Evolutionary conservation across 495 filamentous ascomycete species (phyloP).

Genomic region (Schizothecium vesticola): DNA sequence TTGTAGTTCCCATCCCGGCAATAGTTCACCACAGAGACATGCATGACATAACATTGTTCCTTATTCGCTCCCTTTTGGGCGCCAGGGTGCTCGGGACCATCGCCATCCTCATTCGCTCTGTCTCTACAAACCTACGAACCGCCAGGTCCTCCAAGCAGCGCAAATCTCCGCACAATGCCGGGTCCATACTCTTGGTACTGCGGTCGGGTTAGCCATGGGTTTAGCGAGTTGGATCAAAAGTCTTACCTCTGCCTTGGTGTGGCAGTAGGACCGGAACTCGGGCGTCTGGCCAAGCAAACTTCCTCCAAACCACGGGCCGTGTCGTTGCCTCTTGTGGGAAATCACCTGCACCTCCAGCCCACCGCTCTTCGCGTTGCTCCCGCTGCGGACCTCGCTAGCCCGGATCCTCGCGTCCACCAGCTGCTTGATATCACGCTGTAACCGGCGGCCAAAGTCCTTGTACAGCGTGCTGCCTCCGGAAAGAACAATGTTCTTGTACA

Average conservation of each 20-base stretch:
- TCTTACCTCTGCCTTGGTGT: slow-evolving; percentile 80
- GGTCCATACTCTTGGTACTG: slow-evolving; percentile 92
- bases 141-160: slow-evolving; percentile 87
- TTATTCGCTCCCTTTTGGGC: slow-evolving; percentile 16
- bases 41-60: slow-evolving; percentile 4
- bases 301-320: slow-evolving; percentile 97
- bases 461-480: slow-evolving; percentile 95
- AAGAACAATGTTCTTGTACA: slow-evolving; percentile 99
- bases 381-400: slow-evolving; percentile 73
- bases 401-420: slow-evolving; percentile 65
- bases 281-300: slow-evolving; percentile 94
- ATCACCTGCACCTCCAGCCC: slow-evolving; percentile 95
- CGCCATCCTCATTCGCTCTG: slow-evolving; percentile 18
- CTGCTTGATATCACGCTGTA: slow-evolving; percentile 95
- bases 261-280: slow-evolving; percentile 98
- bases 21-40: not conserved
- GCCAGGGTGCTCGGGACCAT: slow-evolving; percentile 11
- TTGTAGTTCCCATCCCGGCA: too few species aligned
- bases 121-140: slow-evolving; percentile 42
- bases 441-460: slow-evolving; percentile 90
- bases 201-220: slow-evolving; percentile 12
- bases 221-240: not conserved
- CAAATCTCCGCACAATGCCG: slow-evolving; percentile 92
- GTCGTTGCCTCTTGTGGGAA: slow-evolving; percentile 89
- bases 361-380: slow-evolving; percentile 79